phyloP scores from a whole-genome alignment of 78 protist species.

The Dictyostelium purpureum region DNA sequence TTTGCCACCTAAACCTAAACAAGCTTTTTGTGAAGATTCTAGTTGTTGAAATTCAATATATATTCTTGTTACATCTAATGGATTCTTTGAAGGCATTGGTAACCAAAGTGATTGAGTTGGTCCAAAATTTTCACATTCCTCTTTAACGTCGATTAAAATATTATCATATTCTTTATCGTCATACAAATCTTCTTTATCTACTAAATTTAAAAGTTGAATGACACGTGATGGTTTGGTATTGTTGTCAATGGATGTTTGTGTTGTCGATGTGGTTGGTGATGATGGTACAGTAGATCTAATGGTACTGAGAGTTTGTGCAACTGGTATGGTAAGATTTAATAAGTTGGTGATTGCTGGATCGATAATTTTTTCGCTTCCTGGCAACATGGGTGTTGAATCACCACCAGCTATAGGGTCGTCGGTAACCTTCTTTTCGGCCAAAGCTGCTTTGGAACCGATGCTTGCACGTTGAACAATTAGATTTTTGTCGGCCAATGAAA shows the following conservation, averaged over 20 bases:
- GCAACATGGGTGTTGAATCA: neutral
- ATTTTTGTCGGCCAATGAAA: constrained; percentile 31
- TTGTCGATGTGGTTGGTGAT: neutral
- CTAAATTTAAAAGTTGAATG: constrained; percentile 63
- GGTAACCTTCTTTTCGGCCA: neutral
- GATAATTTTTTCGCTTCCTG: neutral
- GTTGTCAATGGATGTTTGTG: neutral
- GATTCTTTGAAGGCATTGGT: constrained; percentile 29
- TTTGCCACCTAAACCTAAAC: constrained; percentile 60
- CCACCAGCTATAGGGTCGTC: neutral
- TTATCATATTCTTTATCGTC: constrained; percentile 71
- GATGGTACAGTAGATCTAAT: constrained; percentile 7
- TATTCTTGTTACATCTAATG: constrained; percentile 22
- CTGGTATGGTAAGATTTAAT: constrained; percentile 23
- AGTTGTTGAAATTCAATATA: constrained; percentile 39
- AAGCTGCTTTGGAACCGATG: constrained; percentile 43
- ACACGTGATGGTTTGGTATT: constrained; percentile 64
- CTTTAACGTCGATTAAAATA: constrained; percentile 51
- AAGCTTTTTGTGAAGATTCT: constrained; percentile 69
- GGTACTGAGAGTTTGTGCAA: constrained; percentile 30
- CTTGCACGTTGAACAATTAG: constrained; percentile 72
- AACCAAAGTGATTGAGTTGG: constrained; percentile 37
- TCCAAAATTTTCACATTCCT: constrained; percentile 72
- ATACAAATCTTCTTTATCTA: constrained; percentile 55
- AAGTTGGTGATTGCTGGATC: neutral